Conservation (phyloP, 2,329 filamentous ascomycete genomes). For the Diaporthe sp. region DNA sequence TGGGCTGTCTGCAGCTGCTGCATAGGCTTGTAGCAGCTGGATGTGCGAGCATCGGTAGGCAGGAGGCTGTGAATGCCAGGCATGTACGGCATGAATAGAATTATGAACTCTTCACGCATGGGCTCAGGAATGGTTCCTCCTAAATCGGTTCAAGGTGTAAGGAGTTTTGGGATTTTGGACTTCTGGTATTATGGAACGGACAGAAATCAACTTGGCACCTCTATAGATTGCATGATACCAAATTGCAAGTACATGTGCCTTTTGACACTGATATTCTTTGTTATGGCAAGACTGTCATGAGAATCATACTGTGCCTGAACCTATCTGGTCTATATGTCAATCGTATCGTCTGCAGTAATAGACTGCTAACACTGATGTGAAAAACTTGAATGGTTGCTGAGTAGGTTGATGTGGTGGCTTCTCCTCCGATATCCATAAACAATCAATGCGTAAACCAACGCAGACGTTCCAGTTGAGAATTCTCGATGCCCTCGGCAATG, state of each 20-base stretch:
- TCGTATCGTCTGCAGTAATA: no score
- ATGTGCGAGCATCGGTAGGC: background rate
- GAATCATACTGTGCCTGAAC: background rate
- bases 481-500: no score
- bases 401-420: no score
- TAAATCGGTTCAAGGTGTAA: background rate
- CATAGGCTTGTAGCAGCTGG: background rate
- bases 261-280: background rate
- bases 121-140: background rate
- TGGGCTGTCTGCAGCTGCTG: slow-evolving; percentile 10
- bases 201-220: background rate
- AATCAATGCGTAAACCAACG: no score
- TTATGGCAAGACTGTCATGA: background rate
- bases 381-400: no score
- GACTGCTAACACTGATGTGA: no score
- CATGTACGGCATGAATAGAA: no score
- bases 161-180: slow-evolving; percentile 1
- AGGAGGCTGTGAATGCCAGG: background rate
- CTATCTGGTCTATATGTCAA: background rate
- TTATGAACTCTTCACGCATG: background rate
- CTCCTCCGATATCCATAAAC: no score
- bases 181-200: slow-evolving; percentile 6
- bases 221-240: slow-evolving; percentile 22
- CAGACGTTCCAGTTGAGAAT: no score
- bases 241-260: background rate